Evolutionary conservation across 2,329 filamentous ascomycete genomes (phyloP).

Genomic region (Teratosphaeria destructans): DNA sequence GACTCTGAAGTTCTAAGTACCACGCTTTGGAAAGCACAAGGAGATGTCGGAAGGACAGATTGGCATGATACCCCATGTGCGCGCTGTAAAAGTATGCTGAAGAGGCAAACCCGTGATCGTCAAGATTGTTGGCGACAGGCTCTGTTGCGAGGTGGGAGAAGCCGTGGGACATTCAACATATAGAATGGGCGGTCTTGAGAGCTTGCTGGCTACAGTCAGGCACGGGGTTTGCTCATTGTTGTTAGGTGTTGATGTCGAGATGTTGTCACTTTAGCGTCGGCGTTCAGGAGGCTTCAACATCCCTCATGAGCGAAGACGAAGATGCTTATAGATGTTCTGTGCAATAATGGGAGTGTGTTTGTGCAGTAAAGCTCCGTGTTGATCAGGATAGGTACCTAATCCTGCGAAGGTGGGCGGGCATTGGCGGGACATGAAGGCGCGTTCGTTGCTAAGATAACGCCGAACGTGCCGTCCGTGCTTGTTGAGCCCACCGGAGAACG

Average conservation of each 20-base stretch:
- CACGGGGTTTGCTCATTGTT: not conserved
- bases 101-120: slow-evolving; percentile 1
- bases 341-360: not conserved
- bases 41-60: not conserved
- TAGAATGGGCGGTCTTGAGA: not conserved
- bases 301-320: slow-evolving; percentile 7
- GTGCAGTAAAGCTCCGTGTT: not conserved
- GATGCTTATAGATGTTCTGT: slow-evolving; percentile 1
- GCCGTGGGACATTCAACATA: slow-evolving; percentile 3
- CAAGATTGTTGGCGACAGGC: slow-evolving; percentile 3
- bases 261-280: slow-evolving; percentile 14
- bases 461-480: not conserved
- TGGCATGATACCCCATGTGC: not conserved
- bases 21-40: not conserved
- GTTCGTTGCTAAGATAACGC: not conserved
- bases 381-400: not conserved
- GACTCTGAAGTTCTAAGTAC: slow-evolving; percentile 71
- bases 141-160: not conserved
- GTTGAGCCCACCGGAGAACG: too few relatives aligned
- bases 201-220: slow-evolving; percentile 5
- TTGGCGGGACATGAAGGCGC: not conserved
- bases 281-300: slow-evolving; percentile 18
- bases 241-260: not conserved
- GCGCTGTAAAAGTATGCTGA: not conserved
- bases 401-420: not conserved